These are phyloP conservation scores for Musa troglodytarum DNA, from an alignment of 176 grass and related monocot species.

Conservation along the genomic window DNA sequence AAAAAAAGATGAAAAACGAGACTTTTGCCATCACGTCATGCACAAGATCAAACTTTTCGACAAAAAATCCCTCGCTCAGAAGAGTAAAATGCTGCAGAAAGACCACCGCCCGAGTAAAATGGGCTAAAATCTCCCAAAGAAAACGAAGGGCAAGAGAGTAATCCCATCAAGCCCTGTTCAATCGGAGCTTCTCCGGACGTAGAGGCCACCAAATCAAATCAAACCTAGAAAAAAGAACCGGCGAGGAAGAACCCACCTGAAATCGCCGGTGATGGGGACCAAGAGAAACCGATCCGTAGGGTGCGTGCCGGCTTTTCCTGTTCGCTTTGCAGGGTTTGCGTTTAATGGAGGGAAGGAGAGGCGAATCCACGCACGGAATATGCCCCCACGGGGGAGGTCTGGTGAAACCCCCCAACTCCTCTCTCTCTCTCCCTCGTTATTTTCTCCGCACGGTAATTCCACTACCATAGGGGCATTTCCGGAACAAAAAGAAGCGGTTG, in stretches of 20 bases:
- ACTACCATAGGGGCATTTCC: too few relatives aligned
- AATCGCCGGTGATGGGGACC: not conserved
- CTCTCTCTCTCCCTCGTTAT: constrained; percentile 9
- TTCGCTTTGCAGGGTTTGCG: not conserved
- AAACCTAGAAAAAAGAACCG: not conserved
- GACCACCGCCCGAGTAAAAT: not conserved
- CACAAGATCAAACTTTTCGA: not conserved
- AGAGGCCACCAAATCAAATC: not conserved
- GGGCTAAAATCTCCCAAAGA: not conserved
- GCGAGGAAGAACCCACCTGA: constrained; percentile 4
- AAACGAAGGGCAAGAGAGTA: not conserved
- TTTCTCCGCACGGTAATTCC: not conserved
- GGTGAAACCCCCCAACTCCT: not conserved
- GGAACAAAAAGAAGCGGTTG: too few relatives aligned
- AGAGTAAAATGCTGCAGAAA: not conserved
- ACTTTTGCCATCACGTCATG: not conserved
- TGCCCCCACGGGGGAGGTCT: constrained; percentile 16
- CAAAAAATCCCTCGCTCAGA: not conserved
- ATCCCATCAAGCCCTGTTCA: not conserved
- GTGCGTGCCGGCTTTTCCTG: constrained; percentile 23
- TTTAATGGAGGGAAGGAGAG: not conserved
- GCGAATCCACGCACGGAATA: constrained; percentile 63
- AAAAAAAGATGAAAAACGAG: not conserved
- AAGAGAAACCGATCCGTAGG: not conserved
- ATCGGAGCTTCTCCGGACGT: not conserved